Conservation (phyloP, 495 filamentous ascomycete species). For the Tuber melanosporum region DNA sequence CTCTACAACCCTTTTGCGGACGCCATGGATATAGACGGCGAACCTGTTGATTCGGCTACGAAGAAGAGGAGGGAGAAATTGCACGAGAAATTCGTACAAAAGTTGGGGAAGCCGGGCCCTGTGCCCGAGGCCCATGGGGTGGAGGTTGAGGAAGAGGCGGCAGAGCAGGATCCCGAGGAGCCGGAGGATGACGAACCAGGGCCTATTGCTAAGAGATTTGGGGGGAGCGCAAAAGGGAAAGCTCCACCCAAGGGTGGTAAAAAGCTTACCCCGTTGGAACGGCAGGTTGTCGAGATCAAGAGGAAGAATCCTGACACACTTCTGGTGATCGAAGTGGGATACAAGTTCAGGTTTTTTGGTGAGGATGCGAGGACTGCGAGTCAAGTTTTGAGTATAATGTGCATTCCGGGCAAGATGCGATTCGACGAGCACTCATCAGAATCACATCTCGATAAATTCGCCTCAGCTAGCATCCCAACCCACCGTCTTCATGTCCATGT, state of each 20-base stretch:
- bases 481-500: constrained; percentile 91
- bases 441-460: constrained; percentile 85
- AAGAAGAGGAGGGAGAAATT: constrained; percentile 59
- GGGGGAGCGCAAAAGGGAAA: constrained; percentile 18
- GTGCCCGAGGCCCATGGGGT: constrained; percentile 43
- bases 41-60: constrained; percentile 44
- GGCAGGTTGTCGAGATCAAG: constrained; percentile 90
- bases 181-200: constrained; percentile 41
- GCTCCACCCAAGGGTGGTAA: constrained; percentile 52
- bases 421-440: constrained; percentile 96
- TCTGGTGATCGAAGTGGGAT: constrained; percentile 87
- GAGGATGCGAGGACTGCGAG: constrained; percentile 87
- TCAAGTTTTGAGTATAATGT: constrained; percentile 89
- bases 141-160: constrained; percentile 52
- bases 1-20: constrained; percentile 25
- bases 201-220: constrained; percentile 33
- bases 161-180: constrained; percentile 49
- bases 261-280: constrained; percentile 92
- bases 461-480: constrained; percentile 89
- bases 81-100: constrained; percentile 82
- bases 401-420: constrained; percentile 89
- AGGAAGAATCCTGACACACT: constrained; percentile 81
- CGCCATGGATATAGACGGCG: constrained; percentile 48
- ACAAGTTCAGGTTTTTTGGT: constrained; percentile 98
- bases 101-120: constrained; percentile 76